These are phyloP conservation scores for Pulveroboletus frians DNA, from an alignment of 768 basidiomycete species.

Conservation along the genomic window DNA sequence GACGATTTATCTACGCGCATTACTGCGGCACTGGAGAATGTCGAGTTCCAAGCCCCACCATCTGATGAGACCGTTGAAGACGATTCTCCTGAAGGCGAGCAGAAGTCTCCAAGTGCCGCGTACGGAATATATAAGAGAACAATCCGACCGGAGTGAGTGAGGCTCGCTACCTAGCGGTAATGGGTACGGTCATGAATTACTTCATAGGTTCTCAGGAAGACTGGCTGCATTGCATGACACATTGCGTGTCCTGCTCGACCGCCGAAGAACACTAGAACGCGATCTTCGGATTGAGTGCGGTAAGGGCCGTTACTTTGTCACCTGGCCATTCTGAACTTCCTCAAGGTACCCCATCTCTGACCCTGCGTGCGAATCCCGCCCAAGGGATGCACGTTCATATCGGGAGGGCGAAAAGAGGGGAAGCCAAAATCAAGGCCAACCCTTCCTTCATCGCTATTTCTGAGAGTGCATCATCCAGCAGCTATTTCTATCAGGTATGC, in stretches of 20 bases:
- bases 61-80: constrained; percentile 23
- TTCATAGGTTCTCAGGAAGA: constrained; percentile 54
- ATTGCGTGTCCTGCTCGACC: constrained; percentile 40
- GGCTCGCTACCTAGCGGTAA: neutral
- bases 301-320: constrained; percentile 24
- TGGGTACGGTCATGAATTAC: neutral
- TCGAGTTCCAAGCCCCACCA: constrained; percentile 17
- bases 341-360: constrained; percentile 65
- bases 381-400: constrained; percentile 77
- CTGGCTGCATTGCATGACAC: constrained; percentile 45
- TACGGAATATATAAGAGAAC: constrained; percentile 41
- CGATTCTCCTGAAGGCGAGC: constrained; percentile 11
- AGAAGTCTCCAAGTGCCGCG: constrained; percentile 21
- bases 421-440: constrained; percentile 41
- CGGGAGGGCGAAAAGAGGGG: constrained; percentile 58
- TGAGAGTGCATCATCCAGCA: constrained; percentile 60
- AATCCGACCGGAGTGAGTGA: constrained; percentile 61
- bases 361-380: constrained; percentile 60
- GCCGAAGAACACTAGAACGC: constrained; percentile 49
- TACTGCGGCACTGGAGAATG: constrained; percentile 39
- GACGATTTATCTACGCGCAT: constrained; percentile 53
- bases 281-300: constrained; percentile 52
- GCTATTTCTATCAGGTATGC: constrained; percentile 60
- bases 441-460: constrained; percentile 53
- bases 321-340: constrained; percentile 6